A percentile compares a stretch with the other conserved stretches of the same genome.
Evolutionary conservation across 352 stramenopile genomes (phyloP).

Genomic region (Blastocystis sp.): DNA sequence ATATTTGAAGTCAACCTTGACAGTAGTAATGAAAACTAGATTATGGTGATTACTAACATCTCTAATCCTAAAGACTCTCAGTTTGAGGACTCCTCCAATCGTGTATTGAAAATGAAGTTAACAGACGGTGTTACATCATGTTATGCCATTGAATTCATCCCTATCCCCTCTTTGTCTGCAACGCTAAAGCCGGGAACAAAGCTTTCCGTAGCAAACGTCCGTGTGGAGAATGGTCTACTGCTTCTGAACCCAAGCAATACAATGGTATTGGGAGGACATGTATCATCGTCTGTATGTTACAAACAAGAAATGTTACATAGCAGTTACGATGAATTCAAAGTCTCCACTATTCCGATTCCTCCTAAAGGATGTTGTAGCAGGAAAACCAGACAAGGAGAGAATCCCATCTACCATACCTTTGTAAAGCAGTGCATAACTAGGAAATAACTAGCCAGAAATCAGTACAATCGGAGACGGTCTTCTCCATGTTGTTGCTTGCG

Average conservation of each 20-base stretch:
- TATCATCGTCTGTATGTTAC: slow-evolving; percentile 18
- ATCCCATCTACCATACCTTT: slow-evolving; percentile 49
- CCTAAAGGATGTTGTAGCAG: not conserved
- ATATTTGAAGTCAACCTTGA: slow-evolving; percentile 17
- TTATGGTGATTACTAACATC: slow-evolving; percentile 11
- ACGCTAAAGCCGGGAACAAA: slow-evolving; percentile 25
- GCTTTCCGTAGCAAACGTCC: slow-evolving; percentile 12
- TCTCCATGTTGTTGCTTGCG: not conserved
- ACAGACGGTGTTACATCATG: slow-evolving; percentile 25
- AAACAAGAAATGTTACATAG: not conserved
- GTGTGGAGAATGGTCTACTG: slow-evolving; percentile 19
- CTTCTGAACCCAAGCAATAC: slow-evolving; percentile 40
- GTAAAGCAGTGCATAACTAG: slow-evolving; percentile 33
- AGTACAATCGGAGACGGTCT: slow-evolving; percentile 1
- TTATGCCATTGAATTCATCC: slow-evolving; percentile 52
- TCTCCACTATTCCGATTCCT: slow-evolving; percentile 45
- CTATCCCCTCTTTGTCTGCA: not conserved
- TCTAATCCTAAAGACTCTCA: slow-evolving; percentile 34
- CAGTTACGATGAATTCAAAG: slow-evolving; percentile 24
- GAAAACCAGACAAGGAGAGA: slow-evolving; percentile 18
- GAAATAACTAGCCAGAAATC: not conserved
- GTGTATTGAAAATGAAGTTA: slow-evolving; percentile 50
- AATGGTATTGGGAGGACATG: slow-evolving; percentile 6
- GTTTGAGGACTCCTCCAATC: slow-evolving; percentile 35
- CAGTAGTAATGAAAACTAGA: not conserved